These are phyloP conservation scores for Kurtzmaniella fragi DNA, from an alignment of 805 yeast genomes.

Conservation along the genomic window DNA sequence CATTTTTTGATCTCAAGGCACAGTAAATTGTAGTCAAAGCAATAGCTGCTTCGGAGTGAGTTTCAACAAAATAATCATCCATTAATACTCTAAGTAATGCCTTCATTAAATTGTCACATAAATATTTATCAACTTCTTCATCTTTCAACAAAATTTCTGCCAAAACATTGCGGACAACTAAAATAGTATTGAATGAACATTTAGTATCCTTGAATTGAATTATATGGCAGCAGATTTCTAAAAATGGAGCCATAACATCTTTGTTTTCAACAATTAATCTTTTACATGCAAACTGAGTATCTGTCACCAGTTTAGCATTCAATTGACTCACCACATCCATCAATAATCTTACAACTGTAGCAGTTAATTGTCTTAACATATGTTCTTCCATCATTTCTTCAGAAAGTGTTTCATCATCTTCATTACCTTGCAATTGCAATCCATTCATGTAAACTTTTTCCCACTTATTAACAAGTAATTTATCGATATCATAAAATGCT, in stretches of 20 bases:
- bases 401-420: slow-evolving; percentile 78
- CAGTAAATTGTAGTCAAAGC: slow-evolving; percentile 78
- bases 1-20: slow-evolving; percentile 62
- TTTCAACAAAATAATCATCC: slow-evolving; percentile 77
- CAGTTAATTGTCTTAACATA: slow-evolving; percentile 85
- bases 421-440: slow-evolving; percentile 50
- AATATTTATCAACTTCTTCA: slow-evolving; percentile 67
- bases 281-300: slow-evolving; percentile 63
- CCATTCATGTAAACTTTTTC: slow-evolving; percentile 56
- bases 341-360: slow-evolving; percentile 79
- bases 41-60: slow-evolving; percentile 88
- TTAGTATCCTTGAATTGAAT: slow-evolving; percentile 83
- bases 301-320: slow-evolving; percentile 46
- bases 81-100: slow-evolving; percentile 62
- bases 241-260: slow-evolving; percentile 69
- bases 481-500: slow-evolving; percentile 67
- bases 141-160: slow-evolving; percentile 64
- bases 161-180: slow-evolving; percentile 71
- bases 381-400: slow-evolving; percentile 99
- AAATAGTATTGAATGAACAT: slow-evolving; percentile 85
- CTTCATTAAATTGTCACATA: slow-evolving; percentile 63
- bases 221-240: slow-evolving; percentile 69
- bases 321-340: slow-evolving; percentile 86
- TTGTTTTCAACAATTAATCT: slow-evolving; percentile 60
- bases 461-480: slow-evolving; percentile 76